Conservation (phyloP, 2,329 filamentous ascomycete species). For the Cladosporium sphaerospermum region DNA sequence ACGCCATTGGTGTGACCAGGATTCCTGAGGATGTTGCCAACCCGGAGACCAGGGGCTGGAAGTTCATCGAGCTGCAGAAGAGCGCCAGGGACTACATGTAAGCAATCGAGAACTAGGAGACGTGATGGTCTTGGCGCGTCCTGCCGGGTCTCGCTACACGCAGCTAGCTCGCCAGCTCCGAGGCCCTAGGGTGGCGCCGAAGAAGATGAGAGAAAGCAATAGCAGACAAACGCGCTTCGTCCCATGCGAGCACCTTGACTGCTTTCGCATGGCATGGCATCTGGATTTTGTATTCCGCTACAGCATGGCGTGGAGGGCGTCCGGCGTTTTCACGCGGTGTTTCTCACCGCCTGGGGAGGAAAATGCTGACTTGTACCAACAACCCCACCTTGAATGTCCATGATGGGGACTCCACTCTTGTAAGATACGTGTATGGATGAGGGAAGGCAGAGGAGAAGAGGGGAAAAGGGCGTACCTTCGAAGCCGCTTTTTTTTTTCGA, state of each 20-base stretch:
- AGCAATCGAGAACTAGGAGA: background rate
- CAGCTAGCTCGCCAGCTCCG: background rate
- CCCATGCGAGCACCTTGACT: too few species aligned
- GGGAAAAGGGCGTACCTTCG: background rate
- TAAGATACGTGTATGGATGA: conserved; percentile 13
- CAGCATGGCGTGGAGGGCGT: background rate
- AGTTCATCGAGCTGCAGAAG: conserved; percentile 97
- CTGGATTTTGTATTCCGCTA: background rate
- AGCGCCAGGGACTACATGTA: conserved; percentile 84
- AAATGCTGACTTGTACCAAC: background rate
- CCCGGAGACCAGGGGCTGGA: conserved; percentile 92
- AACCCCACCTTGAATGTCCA: background rate
- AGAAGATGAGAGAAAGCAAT: too few species aligned
- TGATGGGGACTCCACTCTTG: background rate
- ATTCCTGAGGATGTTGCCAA: conserved; percentile 95
- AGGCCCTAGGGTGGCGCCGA: too few species aligned
- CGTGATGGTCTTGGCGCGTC: background rate
- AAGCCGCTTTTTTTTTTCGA: too few species aligned
- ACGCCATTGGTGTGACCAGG: conserved; percentile 92
- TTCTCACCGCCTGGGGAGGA: background rate
- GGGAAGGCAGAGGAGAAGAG: background rate
- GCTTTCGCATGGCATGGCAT: background rate
- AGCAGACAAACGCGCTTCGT: too few species aligned
- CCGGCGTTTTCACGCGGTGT: background rate
- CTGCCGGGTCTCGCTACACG: background rate